These are phyloP conservation scores for Isatis lusitanica DNA, from an alignment of 441 rosid genomes.

Conservation along the genomic window DNA sequence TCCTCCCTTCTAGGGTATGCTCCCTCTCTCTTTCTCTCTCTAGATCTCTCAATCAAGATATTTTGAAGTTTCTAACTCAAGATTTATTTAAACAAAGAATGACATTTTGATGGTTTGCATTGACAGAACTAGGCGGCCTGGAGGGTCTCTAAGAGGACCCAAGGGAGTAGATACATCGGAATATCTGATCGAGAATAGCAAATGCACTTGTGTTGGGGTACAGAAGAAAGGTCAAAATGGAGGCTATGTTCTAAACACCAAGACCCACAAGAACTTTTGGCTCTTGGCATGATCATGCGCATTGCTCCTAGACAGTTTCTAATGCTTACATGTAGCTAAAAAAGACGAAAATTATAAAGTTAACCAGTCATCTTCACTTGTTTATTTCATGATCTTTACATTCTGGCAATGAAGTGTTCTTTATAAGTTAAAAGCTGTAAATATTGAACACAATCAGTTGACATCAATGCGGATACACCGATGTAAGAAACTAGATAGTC, in stretches of 20 bases:
- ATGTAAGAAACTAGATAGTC: neutral
- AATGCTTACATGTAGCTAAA: slow-evolving; percentile 14
- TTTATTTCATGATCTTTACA: slow-evolving; percentile 15
- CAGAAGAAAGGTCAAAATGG: slow-evolving; percentile 80
- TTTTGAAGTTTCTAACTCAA: neutral
- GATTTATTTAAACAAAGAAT: neutral
- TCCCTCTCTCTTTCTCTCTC: neutral
- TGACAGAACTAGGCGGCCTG: slow-evolving; percentile 47
- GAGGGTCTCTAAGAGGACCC: slow-evolving; percentile 52
- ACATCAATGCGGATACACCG: neutral
- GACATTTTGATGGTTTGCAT: neutral
- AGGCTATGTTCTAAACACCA: slow-evolving; percentile 85
- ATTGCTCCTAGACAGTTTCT: slow-evolving; percentile 31
- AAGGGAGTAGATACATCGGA: slow-evolving; percentile 71
- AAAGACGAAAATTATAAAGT: slow-evolving; percentile 2
- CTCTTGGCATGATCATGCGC: slow-evolving; percentile 60
- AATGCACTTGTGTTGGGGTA: slow-evolving; percentile 80
- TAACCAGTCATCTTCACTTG: slow-evolving; percentile 20
- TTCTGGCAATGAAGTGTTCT: slow-evolving; percentile 10
- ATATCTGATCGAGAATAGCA: slow-evolving; percentile 77
- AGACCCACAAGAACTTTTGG: slow-evolving; percentile 88
- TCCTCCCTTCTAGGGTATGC: slow-evolving; percentile 63
- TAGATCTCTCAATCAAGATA: neutral
- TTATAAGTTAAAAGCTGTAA: slow-evolving; percentile 1
- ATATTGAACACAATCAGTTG: neutral